Base-by-base conservation (phyloP, 192 early-diverging fungal genomes). In the Phlyctochytrium planicorne region DNA sequence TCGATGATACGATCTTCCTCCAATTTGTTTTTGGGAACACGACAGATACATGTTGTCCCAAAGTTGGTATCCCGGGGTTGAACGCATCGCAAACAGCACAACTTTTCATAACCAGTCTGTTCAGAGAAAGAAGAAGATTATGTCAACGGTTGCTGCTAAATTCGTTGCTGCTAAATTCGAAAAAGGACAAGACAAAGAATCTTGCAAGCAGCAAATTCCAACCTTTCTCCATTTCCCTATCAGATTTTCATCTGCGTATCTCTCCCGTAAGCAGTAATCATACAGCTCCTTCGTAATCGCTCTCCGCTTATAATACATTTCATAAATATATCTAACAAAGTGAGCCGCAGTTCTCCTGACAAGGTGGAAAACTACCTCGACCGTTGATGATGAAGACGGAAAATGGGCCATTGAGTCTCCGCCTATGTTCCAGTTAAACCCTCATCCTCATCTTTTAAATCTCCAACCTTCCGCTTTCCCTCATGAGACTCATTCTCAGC, bases 201-300 rank as follows among this genome's bases (percentile, higher is more conserved):
- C 6, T 47, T 20, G 40, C 6, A 47, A 47, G 40, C 10, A 47
- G 20, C 10, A 47, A 47, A 47, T 47, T 47, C n/a, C n/a, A n/a
- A 90, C 90, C 87, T 97, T 98, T 65, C 89, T 90, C 97, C 97
- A 99, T 68, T 99, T 99, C 16, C 95, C 97, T 78, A 99, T 99
- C 25, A 99, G 77, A 66, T 84, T 90, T 17, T 73, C 89, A 74
- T 99, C 97, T 2, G 92, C 97, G 61, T 96, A 94, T 33, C 88
- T 87, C 65, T 93, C 83, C 72, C 96, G 96, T 59, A 98, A 62
- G 74, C 92, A 90, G 71, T 91, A 99, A 63, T 96, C 90, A 74
- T 96, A 98, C 40, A 99, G 78, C 67, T 93, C 90, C 67, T 88
- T 87, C 34, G 91, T 91, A 52, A 99, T 99, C 23, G 93, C 91